Base-by-base conservation (phyloP, 495 filamentous ascomycete genomes). In the Tuber magnatum region DNA sequence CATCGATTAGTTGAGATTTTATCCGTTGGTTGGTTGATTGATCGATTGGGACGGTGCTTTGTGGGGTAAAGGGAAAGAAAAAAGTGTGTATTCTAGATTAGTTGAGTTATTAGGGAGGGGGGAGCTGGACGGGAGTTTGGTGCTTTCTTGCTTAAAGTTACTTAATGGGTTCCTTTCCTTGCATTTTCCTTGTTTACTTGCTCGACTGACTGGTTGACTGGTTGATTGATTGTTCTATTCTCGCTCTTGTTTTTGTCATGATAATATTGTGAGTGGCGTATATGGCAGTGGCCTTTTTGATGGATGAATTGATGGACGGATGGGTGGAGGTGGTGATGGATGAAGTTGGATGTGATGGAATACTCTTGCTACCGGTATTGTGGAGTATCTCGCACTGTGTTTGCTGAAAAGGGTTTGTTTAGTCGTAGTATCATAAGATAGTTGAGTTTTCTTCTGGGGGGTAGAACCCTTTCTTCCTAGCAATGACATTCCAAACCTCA, bases 131-230 rank as follows among this genome's bases (percentile, higher is more conserved):
- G n/a, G 40, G 71, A 56, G 42, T 43, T 56, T n/a, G 71, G 46
- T 48, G 41, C 42, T 38, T 38, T 43, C 71, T 72, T 72, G 9
- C 46, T 72, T 46, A 39, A 24, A 56, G 24, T 18, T 68, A 38
- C 76, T 38, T 75, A 69, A 68, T 69, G 76, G 42, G 76, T 22
- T 73, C n/a, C n/a, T 73, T 42, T 69, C 20, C 16, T 48, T 10
- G 35, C 8, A 8, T 61, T 32, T 61, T 14, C 12, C 32, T 10
- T 61, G n/a, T 14, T 32, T 61, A 10, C 51, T 61, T n/a, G n/a
- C n/a, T n/a, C n/a, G n/a, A n/a, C n/a, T n/a, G n/a, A n/a, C n/a
- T n/a, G n/a, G n/a, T n/a, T n/a, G 51, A 24, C 32, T 5, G n/a
- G 14, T 56, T 48, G 46, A 48, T 48, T 48, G 18, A 48, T 24